Conservation (phyloP, 768 basidiomycete genomes). For the Leccinum olivaceopallidum region DNA sequence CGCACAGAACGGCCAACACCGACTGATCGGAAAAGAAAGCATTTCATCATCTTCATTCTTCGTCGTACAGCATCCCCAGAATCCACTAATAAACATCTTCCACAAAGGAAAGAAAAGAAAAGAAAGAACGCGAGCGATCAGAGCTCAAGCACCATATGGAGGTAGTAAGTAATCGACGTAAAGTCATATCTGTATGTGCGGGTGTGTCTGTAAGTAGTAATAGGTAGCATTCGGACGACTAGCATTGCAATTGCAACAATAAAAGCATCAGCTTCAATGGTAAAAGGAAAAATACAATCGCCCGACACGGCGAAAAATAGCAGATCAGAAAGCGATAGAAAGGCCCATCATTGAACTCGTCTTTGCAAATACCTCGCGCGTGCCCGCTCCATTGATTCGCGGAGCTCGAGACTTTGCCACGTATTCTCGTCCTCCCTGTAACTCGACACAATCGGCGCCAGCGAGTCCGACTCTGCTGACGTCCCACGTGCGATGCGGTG, state of each 20-base stretch:
- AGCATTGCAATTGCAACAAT: background rate
- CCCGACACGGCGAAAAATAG: background rate
- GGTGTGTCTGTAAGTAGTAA: background rate
- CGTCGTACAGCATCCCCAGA: conserved; percentile 10
- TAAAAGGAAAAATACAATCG: background rate
- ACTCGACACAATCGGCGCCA: conserved; percentile 23
- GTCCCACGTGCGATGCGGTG: conserved; percentile 26
- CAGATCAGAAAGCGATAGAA: background rate
- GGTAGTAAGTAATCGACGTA: conserved; percentile 1
- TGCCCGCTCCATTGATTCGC: conserved; percentile 61
- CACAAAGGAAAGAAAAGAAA: background rate
- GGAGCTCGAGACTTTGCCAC: conserved; percentile 67
- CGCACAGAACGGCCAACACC: too few relatives aligned
- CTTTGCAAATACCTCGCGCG: conserved; percentile 39
- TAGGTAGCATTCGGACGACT: conserved; percentile 3
- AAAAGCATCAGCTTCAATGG: background rate
- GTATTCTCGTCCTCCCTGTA: conserved; percentile 46
- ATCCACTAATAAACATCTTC: conserved; percentile 2
- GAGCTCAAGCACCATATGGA: background rate
- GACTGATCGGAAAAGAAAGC: background rate
- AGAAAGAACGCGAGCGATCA: conserved; percentile 3
- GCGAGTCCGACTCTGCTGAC: conserved; percentile 38
- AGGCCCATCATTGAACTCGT: conserved; percentile 13
- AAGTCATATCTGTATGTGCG: background rate
- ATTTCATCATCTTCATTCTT: background rate